Percentiles rank a stretch among this genome's conserved stretches.
These are phyloP conservation scores for Cladosporium sp. DNA, from an alignment of 2,329 filamentous ascomycete species.

Conservation along the genomic window DNA sequence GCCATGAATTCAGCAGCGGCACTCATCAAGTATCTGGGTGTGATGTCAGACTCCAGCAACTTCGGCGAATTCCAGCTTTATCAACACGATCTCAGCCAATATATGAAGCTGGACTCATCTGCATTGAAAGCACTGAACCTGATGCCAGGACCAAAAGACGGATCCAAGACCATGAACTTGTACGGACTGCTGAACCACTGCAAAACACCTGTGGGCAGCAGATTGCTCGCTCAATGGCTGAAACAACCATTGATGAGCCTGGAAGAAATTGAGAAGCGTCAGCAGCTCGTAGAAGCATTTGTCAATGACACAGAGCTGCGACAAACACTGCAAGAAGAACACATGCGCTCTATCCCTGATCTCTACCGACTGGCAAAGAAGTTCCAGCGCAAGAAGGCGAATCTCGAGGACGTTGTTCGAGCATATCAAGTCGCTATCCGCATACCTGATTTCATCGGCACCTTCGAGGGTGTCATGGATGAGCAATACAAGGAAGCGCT, in stretches of 20 bases:
- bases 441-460: conserved; percentile 83
- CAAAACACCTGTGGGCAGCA: conserved; percentile 91
- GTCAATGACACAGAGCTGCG: conserved; percentile 88
- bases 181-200: conserved; percentile 95
- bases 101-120: conserved; percentile 96
- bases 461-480: conserved; percentile 92
- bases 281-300: conserved; percentile 94
- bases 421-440: conserved; percentile 94
- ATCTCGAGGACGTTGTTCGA: conserved; percentile 90
- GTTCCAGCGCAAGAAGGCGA: conserved; percentile 89
- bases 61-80: conserved; percentile 97
- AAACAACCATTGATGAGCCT: conserved; percentile 96
- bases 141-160: conserved; percentile 93
- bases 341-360: conserved; percentile 88
- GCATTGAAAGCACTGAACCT: conserved; percentile 92
- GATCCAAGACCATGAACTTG: conserved; percentile 95
- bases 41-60: conserved; percentile 88
- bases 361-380: conserved; percentile 91
- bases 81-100: conserved; percentile 93
- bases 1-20: conserved; percentile 95
- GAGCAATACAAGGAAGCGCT: conserved; percentile 86
- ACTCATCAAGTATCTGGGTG: conserved; percentile 88
- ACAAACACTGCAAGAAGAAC: conserved; percentile 95
- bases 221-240: conserved; percentile 90
- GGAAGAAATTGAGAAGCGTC: conserved; percentile 82